Conservation (phyloP, 257 asterid species). For the Cruciata laevipes region DNA sequence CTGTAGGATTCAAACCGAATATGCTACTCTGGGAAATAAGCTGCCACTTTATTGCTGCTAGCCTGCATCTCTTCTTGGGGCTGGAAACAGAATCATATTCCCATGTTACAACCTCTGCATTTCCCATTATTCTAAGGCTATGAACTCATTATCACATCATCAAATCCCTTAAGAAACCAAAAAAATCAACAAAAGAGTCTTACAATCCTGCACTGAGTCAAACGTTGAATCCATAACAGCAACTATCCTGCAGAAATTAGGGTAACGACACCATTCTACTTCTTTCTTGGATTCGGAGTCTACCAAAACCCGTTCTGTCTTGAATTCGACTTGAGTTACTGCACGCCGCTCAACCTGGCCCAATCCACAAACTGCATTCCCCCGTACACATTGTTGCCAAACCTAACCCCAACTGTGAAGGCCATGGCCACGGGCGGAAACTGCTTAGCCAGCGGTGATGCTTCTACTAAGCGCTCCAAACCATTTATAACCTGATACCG, state of each 20-base stretch:
- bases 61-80: slow-evolving; percentile 1
- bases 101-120: slow-evolving; percentile 1
- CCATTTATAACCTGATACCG: slow-evolving; percentile 90
- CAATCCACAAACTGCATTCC: slow-evolving; percentile 99
- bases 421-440: slow-evolving; percentile 77
- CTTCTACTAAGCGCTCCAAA: slow-evolving; percentile 73
- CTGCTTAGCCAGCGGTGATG: slow-evolving; percentile 66
- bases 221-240: background rate
- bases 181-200: background rate
- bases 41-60: slow-evolving; percentile 6
- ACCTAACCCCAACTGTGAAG: slow-evolving; percentile 84
- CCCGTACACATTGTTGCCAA: slow-evolving; percentile 83
- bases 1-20: background rate
- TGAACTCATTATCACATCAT: background rate
- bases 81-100: slow-evolving; percentile 14
- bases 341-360: slow-evolving; percentile 91
- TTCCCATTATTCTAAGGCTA: background rate
- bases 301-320: background rate
- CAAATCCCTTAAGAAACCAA: background rate
- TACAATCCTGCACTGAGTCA: background rate
- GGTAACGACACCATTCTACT: background rate
- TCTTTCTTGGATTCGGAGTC: slow-evolving; percentile 1
- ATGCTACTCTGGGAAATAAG: background rate
- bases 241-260: background rate
- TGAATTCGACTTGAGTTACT: slow-evolving; percentile 20